A percentile compares a stretch with the other conserved stretches of the same genome.
Conservation (phyloP, 495 filamentous ascomycete genomes). For the Platismatia glauca region DNA sequence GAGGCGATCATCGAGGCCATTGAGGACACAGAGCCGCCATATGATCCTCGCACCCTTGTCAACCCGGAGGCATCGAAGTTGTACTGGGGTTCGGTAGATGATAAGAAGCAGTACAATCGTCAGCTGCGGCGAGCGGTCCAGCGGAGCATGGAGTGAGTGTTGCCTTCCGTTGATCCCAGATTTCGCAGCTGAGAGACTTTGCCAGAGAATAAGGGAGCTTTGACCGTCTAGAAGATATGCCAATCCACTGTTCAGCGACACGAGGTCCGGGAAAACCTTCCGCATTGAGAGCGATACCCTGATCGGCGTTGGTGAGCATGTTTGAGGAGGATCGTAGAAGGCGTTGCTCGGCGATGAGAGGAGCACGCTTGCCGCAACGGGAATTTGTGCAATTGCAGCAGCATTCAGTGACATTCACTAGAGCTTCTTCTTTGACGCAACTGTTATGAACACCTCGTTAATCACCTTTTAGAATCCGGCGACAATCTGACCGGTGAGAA, state of each 20-base stretch:
- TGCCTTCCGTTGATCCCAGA: not conserved
- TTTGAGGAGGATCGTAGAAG: not conserved
- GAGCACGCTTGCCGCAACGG: not conserved
- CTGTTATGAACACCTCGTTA: not conserved
- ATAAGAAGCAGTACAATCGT: slow-evolving; percentile 75
- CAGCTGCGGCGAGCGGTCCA: slow-evolving; percentile 57
- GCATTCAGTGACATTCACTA: not conserved
- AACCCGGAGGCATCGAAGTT: slow-evolving; percentile 78
- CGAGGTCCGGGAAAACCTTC: not conserved
- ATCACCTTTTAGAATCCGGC: not conserved
- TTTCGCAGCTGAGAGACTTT: not conserved
- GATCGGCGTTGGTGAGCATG: slow-evolving; percentile 12
- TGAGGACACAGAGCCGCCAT: slow-evolving; percentile 79
- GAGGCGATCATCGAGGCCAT: slow-evolving; percentile 74
- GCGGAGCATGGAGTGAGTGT: slow-evolving; percentile 43
- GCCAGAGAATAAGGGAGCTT: slow-evolving; percentile 11
- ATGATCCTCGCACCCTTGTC: slow-evolving; percentile 83
- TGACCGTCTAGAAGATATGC: not conserved
- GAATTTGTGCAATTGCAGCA: not conserved
- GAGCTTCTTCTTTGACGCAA: not conserved
- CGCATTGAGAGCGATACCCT: slow-evolving; percentile 9
- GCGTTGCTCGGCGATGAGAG: not conserved
- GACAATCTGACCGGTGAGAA: not conserved
- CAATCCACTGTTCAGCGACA: not conserved
- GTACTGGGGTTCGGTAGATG: slow-evolving; percentile 74